Evolutionary conservation across 352 stramenopile genomes (phyloP).

Genomic region (Plasmopara muralis): DNA sequence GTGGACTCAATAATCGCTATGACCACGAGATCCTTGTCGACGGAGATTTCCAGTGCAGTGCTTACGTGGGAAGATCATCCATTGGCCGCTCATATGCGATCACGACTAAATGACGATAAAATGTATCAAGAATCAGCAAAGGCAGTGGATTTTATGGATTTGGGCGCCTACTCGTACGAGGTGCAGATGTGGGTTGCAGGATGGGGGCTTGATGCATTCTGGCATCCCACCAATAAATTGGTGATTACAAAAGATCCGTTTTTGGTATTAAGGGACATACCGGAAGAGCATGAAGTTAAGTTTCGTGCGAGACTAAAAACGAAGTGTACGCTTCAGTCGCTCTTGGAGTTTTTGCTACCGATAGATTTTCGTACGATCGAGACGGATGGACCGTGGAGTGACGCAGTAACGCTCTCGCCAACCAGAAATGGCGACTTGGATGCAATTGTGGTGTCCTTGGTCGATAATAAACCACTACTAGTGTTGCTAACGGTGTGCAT

Average conservation of each 20-base stretch:
- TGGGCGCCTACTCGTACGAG: conserved; percentile 38
- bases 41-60: conserved; percentile 43
- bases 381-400: conserved; percentile 52
- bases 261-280: conserved; percentile 44
- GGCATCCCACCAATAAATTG: conserved; percentile 46
- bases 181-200: conserved; percentile 64
- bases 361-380: conserved; percentile 40
- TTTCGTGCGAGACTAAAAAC: conserved; percentile 58
- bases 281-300: conserved; percentile 40
- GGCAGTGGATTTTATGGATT: neutral
- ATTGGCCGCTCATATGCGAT: conserved; percentile 16
- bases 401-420: conserved; percentile 33
- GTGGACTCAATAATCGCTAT: conserved; percentile 12
- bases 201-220: conserved; percentile 58
- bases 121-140: conserved; percentile 1
- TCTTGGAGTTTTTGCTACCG: conserved; percentile 23
- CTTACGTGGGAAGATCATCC: conserved; percentile 65
- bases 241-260: conserved; percentile 48
- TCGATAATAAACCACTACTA: conserved; percentile 43
- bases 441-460: conserved; percentile 42
- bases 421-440: conserved; percentile 43
- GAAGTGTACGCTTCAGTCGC: conserved; percentile 18
- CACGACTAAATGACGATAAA: conserved; percentile 8
- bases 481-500: conserved; percentile 44
- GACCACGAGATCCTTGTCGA: conserved; percentile 4